These are phyloP conservation scores for Pseudogymnoascus destructans DNA, from an alignment of 2,329 filamentous ascomycete species.

Conservation along the genomic window DNA sequence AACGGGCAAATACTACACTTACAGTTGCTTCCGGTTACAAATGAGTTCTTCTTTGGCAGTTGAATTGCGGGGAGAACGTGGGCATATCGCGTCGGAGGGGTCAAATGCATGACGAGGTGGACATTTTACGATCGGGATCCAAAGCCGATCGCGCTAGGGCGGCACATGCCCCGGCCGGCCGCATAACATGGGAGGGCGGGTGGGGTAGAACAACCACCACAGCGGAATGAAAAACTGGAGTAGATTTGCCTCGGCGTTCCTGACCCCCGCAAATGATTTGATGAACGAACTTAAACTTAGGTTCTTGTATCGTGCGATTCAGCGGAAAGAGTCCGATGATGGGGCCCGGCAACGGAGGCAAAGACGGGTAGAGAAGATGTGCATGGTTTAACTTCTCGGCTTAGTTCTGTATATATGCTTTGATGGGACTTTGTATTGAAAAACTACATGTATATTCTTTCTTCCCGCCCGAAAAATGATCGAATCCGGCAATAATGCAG, in stretches of 20 bases:
- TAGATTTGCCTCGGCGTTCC: background rate
- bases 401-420: conserved; percentile 5
- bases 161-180: background rate
- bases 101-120: background rate
- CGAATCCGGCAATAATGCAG: background rate
- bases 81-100: background rate
- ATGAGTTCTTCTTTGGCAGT: background rate
- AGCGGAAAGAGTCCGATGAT: conserved; percentile 2
- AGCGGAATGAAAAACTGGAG: background rate
- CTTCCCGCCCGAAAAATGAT: background rate
- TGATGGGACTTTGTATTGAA: background rate
- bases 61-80: conserved; percentile 5
- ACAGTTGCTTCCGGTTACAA: background rate
- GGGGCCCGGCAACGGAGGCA: background rate
- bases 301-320: background rate
- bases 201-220: background rate
- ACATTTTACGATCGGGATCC: conserved; percentile 3
- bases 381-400: background rate
- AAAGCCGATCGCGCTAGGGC: conserved; percentile 5
- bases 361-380: background rate
- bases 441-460: background rate
- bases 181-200: background rate
- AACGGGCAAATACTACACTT: background rate
- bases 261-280: background rate
- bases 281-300: background rate